These are phyloP conservation scores for Globisporangium mamillatum DNA, from an alignment of 352 stramenopile species.

Conservation along the genomic window DNA sequence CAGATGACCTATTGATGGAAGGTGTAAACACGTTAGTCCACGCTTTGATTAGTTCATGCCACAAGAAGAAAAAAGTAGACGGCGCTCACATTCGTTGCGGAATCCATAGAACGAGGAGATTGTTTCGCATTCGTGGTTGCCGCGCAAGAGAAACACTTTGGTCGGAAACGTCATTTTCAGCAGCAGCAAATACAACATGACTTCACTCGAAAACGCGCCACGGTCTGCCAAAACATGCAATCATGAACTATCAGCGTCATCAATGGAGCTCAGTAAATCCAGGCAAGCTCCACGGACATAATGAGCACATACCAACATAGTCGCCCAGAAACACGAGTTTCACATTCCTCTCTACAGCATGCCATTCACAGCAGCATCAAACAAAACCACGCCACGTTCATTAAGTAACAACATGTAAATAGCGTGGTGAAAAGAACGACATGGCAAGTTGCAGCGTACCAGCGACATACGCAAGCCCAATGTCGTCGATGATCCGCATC, in stretches of 20 bases:
- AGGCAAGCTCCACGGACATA: neutral
- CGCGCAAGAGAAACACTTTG: conserved; percentile 67
- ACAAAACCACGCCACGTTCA: neutral
- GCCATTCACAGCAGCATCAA: neutral
- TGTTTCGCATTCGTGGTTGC: conserved; percentile 84
- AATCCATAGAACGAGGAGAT: conserved; percentile 88
- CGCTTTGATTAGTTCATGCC: neutral
- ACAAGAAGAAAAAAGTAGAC: neutral
- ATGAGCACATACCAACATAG: conserved; percentile 52
- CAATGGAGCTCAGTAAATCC: neutral
- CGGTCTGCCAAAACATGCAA: conserved; percentile 33
- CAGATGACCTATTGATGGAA: conserved; percentile 25
- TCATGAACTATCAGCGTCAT: neutral
- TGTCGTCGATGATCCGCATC: conserved; percentile 55
- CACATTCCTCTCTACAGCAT: conserved; percentile 33
- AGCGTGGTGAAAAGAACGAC: neutral
- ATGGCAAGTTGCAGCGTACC: conserved; percentile 20
- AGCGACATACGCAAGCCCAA: conserved; percentile 32
- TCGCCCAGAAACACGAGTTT: conserved; percentile 75
- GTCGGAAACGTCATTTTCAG: conserved; percentile 60
- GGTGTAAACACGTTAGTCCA: too few relatives aligned
- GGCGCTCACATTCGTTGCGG: conserved; percentile 59
- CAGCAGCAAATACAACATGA: conserved; percentile 75
- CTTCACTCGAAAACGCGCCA: conserved; percentile 78
- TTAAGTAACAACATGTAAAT: neutral